Evolutionary conservation across 768 basidiomycete species (phyloP), one percentile per base, ranked within the genome.

Genomic region (Trametes sanguinea): DNA sequence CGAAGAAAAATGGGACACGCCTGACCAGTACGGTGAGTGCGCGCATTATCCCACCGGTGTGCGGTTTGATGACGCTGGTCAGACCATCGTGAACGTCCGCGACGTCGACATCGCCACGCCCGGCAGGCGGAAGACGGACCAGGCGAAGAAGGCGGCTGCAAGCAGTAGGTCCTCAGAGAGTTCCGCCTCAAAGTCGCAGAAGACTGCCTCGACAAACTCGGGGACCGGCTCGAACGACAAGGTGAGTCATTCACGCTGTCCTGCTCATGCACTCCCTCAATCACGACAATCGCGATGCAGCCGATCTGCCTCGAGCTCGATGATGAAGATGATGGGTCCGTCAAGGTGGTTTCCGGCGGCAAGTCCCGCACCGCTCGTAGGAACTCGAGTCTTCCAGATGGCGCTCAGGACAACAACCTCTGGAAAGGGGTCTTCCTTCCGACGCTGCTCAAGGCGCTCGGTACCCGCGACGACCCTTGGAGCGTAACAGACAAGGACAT

Each of bases 381-480:
- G 43, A 46, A 43, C 43, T 16, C 54, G 8, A 42, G 29, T 32
- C 32, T 56, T 44, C 44, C 39, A 6, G 3, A n/a, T 2, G 32
- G 17, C 13, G 43, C 54, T 17, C 32, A 44, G 14, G 14, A 56
- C 29, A 27, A 46, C 8, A 44, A 40, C 54, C 8, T 3, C 6
- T 56, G 40, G 42, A 32, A 30, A 6, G 8, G 6, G 6, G 10
- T 44, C 8, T 35, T 59, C 57, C 16, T 50, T 6, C 57, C 57
- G 8, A 59, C 57, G 5, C 14, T 51, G 6, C 47, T 59, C n/a
- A 35, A 17, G 39, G 22, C 7, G 11, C 29, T 51, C 14, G 57
- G 47, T 6, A 37, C 32, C 8, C n/a, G 50, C n/a, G 48, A 59
- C 17, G 54, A 56, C 30, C 54, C 54, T 3, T 51, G 50, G 50